A percentile compares a stretch with the other conserved stretches of the same genome.
These are phyloP conservation scores for Fraxinus ornus DNA, from an alignment of 305 asterid genomes.

Conservation along the genomic window DNA sequence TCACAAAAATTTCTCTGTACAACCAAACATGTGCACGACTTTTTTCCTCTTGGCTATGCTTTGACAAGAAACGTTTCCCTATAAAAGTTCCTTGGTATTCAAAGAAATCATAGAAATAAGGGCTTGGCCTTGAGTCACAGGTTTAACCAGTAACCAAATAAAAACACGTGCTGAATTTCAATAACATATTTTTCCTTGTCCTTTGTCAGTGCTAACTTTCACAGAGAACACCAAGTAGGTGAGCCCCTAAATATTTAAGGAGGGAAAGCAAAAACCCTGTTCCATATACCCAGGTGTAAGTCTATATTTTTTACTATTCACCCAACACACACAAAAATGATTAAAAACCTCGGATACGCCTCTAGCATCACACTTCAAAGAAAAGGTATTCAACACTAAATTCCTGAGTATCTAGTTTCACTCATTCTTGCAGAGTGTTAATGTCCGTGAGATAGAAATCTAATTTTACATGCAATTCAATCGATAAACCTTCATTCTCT, in stretches of 20 bases:
- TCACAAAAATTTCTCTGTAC: neutral
- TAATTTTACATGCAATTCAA: neutral
- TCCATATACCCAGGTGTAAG: neutral
- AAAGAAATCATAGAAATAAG: neutral
- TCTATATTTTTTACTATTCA: neutral
- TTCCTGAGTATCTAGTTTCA: neutral
- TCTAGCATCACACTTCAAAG: neutral
- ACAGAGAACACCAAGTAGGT: neutral
- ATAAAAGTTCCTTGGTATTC: neutral
- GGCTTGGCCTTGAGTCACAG: neutral
- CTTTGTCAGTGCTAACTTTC: neutral
- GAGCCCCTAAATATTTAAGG: neutral
- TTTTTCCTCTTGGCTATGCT: neutral
- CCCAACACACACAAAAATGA: neutral
- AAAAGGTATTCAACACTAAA: neutral
- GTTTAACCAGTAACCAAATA: neutral
- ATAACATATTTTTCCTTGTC: neutral
- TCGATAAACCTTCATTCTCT: neutral
- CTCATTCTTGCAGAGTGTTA: neutral
- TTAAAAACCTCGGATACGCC: neutral
- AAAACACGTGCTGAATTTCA: neutral
- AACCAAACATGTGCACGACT: neutral
- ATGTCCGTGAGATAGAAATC: neutral
- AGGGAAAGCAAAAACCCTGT: neutral
- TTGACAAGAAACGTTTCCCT: neutral